phyloP scores from a whole-genome alignment of 257 asterid species.

The Solanum chmielewskii region DNA sequence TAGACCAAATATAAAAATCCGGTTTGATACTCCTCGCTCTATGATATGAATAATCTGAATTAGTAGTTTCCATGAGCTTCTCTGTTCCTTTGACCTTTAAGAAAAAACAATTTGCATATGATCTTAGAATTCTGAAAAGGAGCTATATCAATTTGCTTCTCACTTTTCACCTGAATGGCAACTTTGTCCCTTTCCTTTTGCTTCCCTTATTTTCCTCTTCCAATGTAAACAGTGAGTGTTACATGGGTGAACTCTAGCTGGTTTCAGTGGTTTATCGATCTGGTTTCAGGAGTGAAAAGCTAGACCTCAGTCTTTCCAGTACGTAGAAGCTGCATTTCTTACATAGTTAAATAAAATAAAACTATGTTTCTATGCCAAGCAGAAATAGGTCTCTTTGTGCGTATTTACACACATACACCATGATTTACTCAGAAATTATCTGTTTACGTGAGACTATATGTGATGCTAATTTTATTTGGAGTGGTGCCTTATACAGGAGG shows the following conservation, averaged over 20 bases:
- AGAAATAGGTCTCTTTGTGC: background rate
- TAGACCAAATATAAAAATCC: background rate
- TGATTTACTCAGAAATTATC: background rate
- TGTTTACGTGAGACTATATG: background rate
- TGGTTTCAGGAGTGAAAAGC: background rate
- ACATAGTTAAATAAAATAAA: background rate
- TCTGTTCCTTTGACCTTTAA: background rate
- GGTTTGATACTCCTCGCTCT: background rate
- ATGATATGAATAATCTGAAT: background rate
- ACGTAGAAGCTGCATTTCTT: background rate
- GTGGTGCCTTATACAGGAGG: constrained; percentile 44
- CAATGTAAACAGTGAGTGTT: background rate
- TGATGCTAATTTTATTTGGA: background rate
- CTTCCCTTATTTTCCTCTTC: background rate
- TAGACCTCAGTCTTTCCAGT: background rate
- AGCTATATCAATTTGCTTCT: background rate
- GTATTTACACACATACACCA: background rate
- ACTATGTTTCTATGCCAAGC: background rate
- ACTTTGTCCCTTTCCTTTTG: background rate
- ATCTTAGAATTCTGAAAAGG: background rate
- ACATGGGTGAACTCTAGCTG: background rate
- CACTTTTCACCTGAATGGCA: background rate
- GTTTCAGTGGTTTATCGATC: background rate
- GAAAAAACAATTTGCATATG: background rate
- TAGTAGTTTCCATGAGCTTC: background rate